phyloP scores from a whole-genome alignment of 768 basidiomycete species.

The Pleurotus tuoliensis region DNA sequence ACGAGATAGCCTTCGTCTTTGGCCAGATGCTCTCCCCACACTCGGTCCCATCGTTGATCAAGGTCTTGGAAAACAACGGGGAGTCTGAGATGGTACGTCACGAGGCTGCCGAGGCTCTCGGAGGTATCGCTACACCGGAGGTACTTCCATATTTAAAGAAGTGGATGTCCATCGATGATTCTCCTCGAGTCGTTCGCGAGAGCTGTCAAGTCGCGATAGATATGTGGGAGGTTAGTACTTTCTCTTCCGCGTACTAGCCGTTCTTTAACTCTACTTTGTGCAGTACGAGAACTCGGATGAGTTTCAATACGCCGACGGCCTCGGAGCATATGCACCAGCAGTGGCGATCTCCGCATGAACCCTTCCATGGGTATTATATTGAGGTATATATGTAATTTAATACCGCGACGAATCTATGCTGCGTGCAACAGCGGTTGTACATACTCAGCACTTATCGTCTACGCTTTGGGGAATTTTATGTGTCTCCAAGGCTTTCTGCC shows the following conservation, averaged over 20 bases:
- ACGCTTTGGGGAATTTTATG: not conserved
- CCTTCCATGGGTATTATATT: not conserved
- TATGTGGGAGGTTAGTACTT: slow-evolving; percentile 82
- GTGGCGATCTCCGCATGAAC: not conserved
- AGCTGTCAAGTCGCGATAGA: slow-evolving; percentile 96
- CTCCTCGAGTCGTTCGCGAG: slow-evolving; percentile 88
- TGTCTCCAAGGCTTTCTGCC: not conserved
- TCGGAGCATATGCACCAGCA: slow-evolving; percentile 3
- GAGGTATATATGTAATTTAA: not conserved
- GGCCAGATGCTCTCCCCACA: slow-evolving; percentile 90
- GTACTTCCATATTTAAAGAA: slow-evolving; percentile 84
- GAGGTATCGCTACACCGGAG: slow-evolving; percentile 93
- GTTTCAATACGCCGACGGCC: slow-evolving; percentile 59
- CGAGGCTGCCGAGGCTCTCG: slow-evolving; percentile 96
- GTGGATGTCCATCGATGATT: slow-evolving; percentile 75
- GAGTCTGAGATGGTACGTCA: slow-evolving; percentile 98
- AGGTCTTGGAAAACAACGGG: slow-evolving; percentile 62
- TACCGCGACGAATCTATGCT: not conserved
- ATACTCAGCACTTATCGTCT: not conserved
- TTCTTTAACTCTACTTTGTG: not conserved
- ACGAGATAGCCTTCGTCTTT: slow-evolving; percentile 98
- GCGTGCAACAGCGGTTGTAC: not conserved
- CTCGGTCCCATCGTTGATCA: slow-evolving; percentile 80
- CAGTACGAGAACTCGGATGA: slow-evolving; percentile 70
- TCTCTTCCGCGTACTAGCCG: not conserved